Evolutionary conservation across 2,329 filamentous ascomycete species (phyloP), one percentile per base, ranked within the genome.

Genomic region (Aspergillus candidus): DNA sequence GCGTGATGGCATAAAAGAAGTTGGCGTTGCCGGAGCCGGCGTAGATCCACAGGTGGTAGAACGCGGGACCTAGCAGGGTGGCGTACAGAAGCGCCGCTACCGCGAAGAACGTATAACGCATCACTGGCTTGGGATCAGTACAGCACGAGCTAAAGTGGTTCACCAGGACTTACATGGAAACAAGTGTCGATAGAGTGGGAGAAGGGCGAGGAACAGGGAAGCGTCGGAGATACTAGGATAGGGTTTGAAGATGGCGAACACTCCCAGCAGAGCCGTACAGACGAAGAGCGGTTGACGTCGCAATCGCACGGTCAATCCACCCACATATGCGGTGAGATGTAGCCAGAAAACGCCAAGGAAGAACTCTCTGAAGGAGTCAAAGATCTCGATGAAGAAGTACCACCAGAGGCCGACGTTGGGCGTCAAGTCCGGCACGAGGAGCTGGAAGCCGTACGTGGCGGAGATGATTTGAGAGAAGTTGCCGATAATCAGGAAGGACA

Each of bases 341-440:
- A 98, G 78, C 89, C 94, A 97, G 72, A 98, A 98, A 38, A 98
- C 90, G 43, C 87, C 93, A 3, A 98, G 79, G 75, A 97, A 98
- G 75, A 98, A 98, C 56, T 86, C 84, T 32, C 93, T 80, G 76
- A 98, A 98, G 1, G 90, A 91, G 69, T 98, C 93, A 65, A 98
- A 98, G 82, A 98, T 98, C 64, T 98, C 91, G 55, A 94, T 94
- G 63, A 98, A 97, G 71, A 98, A 98, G 69, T 98, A 98, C 93
- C 93, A 98, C 93, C 93, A 98, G 1, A 98, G 75, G 1, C 93
- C 93, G 27, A 94, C 86, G 54, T 97, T 98, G 11, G 93, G 93
- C 0, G 91, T 94, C 33, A 98, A 76, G 62, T 98, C 93, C 7
- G 89, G 88, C 3, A 98, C 78, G 1, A 93, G 82, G 32, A 98